Conservation (phyloP, 179 eudicot genomes). For the Beta lomatogona region DNA sequence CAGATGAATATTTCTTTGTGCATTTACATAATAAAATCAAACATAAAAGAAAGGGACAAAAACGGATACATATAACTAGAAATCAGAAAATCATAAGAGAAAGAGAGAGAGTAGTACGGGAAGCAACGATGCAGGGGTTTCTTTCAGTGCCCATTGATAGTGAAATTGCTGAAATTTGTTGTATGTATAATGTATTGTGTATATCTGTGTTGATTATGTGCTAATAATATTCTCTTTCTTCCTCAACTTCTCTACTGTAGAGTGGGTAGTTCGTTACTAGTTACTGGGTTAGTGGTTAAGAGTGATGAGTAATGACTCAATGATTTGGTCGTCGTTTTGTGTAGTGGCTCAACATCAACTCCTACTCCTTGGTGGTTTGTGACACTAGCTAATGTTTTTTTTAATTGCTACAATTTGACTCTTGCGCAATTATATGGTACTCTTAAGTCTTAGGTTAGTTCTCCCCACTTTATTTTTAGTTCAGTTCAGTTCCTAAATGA, state of each 20-base stretch:
- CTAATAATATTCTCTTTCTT: too few species aligned
- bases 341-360: not conserved
- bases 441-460: too few species aligned
- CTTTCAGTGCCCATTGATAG: slow-evolving; percentile 29
- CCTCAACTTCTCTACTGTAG: not conserved
- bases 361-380: not conserved
- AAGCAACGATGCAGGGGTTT: slow-evolving; percentile 25
- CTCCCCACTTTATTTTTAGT: too few species aligned
- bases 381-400: too few species aligned
- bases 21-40: not conserved
- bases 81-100: not conserved
- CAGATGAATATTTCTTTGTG: not conserved
- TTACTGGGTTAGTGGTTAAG: not conserved
- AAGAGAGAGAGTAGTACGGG: slow-evolving; percentile 13
- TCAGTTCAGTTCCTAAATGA: too few species aligned
- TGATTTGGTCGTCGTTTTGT: slow-evolving; percentile 2
- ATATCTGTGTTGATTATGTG: too few species aligned
- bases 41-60: not conserved
- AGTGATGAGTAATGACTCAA: not conserved
- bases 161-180: too few species aligned
- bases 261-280: not conserved
- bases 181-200: too few species aligned
- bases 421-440: too few species aligned
- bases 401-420: too few species aligned
- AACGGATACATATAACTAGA: too few species aligned